Conservation (phyloP, 2,329 filamentous ascomycete genomes). For the Alternaria gansuensis region DNA sequence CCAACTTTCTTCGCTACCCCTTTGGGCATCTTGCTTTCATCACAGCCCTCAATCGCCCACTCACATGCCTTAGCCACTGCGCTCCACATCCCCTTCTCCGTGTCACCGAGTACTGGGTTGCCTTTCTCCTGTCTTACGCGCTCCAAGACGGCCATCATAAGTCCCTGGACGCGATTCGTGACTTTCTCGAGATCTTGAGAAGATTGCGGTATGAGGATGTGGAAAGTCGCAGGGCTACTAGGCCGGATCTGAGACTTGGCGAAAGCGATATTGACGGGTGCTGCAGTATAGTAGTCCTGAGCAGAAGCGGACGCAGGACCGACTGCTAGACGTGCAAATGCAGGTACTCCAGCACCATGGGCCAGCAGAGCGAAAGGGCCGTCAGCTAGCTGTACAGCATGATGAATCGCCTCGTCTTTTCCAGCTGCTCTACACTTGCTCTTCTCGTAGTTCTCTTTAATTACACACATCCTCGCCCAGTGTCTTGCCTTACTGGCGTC, state of each 20-base stretch:
- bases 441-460: slow-evolving; percentile 34
- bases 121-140: slow-evolving; percentile 37
- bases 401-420: slow-evolving; percentile 34
- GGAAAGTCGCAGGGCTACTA: slow-evolving; percentile 26
- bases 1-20: slow-evolving; percentile 38
- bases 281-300: slow-evolving; percentile 29
- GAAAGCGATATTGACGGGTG: slow-evolving; percentile 37
- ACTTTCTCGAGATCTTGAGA: slow-evolving; percentile 29
- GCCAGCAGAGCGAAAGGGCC: slow-evolving; percentile 34
- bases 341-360: slow-evolving; percentile 20
- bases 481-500: slow-evolving; percentile 23
- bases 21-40: slow-evolving; percentile 38
- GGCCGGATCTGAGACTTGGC: slow-evolving; percentile 25
- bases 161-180: slow-evolving; percentile 39
- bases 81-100: slow-evolving; percentile 37
- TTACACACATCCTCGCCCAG: slow-evolving; percentile 40
- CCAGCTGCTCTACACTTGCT: slow-evolving; percentile 30
- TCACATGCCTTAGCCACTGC: slow-evolving; percentile 35
- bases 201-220: slow-evolving; percentile 33
- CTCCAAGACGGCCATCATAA: slow-evolving; percentile 46
- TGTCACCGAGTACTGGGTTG: slow-evolving; percentile 25
- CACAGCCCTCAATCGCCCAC: slow-evolving; percentile 38
- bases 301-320: slow-evolving; percentile 32
- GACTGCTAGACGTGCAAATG: slow-evolving; percentile 40
- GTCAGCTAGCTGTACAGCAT: slow-evolving; percentile 41